These are phyloP conservation scores for Phytophthora hybrid DNA, from an alignment of 352 stramenopile species.

Conservation along the genomic window DNA sequence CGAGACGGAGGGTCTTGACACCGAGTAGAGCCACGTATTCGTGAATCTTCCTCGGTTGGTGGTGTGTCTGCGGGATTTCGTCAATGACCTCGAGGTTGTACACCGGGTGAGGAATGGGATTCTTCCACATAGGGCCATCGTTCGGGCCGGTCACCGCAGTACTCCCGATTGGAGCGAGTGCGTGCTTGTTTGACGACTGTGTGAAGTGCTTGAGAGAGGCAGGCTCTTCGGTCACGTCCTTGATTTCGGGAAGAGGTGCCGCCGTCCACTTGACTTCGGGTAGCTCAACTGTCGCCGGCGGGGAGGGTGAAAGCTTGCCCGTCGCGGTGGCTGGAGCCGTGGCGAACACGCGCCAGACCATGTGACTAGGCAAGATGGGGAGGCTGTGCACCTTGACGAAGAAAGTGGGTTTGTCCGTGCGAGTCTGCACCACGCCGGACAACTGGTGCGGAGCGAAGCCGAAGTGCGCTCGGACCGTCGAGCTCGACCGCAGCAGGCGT, in stretches of 20 bases:
- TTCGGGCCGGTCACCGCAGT: constrained; percentile 3
- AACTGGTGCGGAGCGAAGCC: constrained; percentile 40
- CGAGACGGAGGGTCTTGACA: constrained; percentile 45
- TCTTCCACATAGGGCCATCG: constrained; percentile 38
- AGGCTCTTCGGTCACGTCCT: constrained; percentile 43
- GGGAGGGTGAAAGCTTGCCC: constrained; percentile 6
- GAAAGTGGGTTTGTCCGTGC: constrained; percentile 20
- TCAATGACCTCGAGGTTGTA: constrained; percentile 53
- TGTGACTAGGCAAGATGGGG: constrained; percentile 29
- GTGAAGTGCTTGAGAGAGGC: constrained; percentile 43
- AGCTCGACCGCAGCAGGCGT: constrained; percentile 20
- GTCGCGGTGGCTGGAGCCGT: constrained; percentile 5
- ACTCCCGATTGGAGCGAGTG: background rate
- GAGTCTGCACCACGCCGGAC: constrained; percentile 19
- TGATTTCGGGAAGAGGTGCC: constrained; percentile 46
- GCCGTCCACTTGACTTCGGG: constrained; percentile 23
- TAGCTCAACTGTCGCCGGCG: constrained; percentile 12
- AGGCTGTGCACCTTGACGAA: constrained; percentile 28
- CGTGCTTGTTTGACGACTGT: constrained; percentile 34
- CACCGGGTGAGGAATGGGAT: constrained; percentile 49
- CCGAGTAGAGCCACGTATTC: constrained; percentile 45
- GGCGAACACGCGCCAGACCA: constrained; percentile 27
- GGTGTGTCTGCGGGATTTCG: constrained; percentile 45
- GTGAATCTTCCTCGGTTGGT: constrained; percentile 45
- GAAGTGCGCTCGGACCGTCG: constrained; percentile 19